These are phyloP conservation scores for Aschersonia sp. DNA, from an alignment of 2,329 filamentous ascomycete species.

Conservation along the genomic window DNA sequence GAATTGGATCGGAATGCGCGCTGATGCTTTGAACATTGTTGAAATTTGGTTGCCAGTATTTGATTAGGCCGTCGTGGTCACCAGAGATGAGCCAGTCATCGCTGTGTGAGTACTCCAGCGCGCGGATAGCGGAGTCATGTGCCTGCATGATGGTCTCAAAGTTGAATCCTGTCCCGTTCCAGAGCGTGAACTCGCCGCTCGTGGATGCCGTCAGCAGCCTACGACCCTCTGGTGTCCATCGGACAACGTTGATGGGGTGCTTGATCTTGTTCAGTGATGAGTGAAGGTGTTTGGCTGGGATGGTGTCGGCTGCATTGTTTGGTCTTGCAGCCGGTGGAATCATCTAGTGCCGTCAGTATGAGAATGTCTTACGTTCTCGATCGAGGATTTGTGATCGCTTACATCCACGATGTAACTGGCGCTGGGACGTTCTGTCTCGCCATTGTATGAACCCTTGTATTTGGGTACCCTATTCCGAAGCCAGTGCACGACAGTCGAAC, in stretches of 20 bases:
- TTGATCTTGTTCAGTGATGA: constrained; percentile 98
- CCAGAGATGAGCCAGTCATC: constrained; percentile 95
- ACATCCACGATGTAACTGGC: constrained; percentile 84
- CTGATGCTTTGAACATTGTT: constrained; percentile 95
- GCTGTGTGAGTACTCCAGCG: constrained; percentile 79
- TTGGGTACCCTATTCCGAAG: constrained; percentile 60
- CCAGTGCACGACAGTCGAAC: constrained; percentile 81
- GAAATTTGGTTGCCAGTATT: constrained; percentile 99
- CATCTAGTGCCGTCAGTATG: constrained; percentile 43
- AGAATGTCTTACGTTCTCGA: not conserved
- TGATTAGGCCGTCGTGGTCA: constrained; percentile 88
- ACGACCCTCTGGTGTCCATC: constrained; percentile 94
- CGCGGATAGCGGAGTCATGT: constrained; percentile 76
- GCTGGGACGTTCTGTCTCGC: constrained; percentile 74
- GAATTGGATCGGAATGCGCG: constrained; percentile 77
- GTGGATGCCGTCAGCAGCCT: constrained; percentile 84
- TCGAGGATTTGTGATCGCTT: constrained; percentile 1
- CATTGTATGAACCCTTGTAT: constrained; percentile 55
- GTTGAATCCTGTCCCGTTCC: constrained; percentile 98
- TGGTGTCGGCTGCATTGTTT: constrained; percentile 65
- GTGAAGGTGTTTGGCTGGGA: constrained; percentile 90
- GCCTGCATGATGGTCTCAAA: constrained; percentile 99
- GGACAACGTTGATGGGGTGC: constrained; percentile 90
- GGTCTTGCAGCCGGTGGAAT: constrained; percentile 67
- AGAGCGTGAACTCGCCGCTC: constrained; percentile 94